A percentile compares a stretch with the other conserved stretches of the same genome.
These are phyloP conservation scores for Fusarium hostae DNA, from an alignment of 2,329 filamentous ascomycete species.

Conservation along the genomic window DNA sequence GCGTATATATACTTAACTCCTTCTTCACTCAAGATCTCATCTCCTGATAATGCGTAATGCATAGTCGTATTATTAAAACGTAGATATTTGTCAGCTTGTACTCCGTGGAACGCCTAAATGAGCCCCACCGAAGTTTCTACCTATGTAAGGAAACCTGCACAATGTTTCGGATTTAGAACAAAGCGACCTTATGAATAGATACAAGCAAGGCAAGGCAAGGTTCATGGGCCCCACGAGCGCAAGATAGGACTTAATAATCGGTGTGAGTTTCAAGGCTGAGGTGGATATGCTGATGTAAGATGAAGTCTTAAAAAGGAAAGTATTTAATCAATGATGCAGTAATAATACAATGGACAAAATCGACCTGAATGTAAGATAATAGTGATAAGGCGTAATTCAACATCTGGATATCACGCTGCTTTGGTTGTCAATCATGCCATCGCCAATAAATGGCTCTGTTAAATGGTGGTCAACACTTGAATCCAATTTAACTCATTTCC, in stretches of 20 bases:
- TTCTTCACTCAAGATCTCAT: neutral
- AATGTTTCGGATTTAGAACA: neutral
- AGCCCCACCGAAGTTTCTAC: conserved; percentile 8
- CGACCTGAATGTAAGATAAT: neutral
- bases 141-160: neutral
- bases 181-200: neutral
- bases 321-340: neutral
- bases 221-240: neutral
- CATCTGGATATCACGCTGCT: neutral
- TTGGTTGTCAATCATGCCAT: neutral
- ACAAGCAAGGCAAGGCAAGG: neutral
- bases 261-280: neutral
- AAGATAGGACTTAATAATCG: neutral
- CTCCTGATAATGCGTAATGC: neutral
- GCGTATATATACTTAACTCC: neutral
- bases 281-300: conserved; percentile 3
- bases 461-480: neutral
- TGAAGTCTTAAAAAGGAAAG: neutral
- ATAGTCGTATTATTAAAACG: neutral
- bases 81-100: conserved; percentile 21
- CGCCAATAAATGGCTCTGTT: neutral
- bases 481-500: neutral
- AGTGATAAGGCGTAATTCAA: neutral
- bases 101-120: conserved; percentile 22
- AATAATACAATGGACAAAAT: conserved; percentile 1